A percentile compares a stretch with the other conserved stretches of the same genome.
Conservation (phyloP, 371 early-diverging fungal species). For the Mortierella polycephala region DNA sequence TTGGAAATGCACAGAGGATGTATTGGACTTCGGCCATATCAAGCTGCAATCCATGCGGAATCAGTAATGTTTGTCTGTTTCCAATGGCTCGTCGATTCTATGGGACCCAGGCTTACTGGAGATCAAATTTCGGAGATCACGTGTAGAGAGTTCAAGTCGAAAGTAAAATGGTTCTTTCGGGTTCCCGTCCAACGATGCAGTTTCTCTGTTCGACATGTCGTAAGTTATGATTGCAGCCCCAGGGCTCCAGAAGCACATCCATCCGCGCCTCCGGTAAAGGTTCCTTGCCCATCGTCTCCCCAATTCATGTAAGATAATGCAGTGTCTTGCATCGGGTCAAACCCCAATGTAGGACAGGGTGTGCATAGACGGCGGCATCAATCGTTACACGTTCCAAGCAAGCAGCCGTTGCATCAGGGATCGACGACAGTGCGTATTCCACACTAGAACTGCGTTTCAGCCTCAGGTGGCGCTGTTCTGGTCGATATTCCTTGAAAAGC, state of each 20-base stretch:
- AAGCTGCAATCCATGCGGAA: not conserved
- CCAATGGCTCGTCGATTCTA: constrained; percentile 1
- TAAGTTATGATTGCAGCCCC: constrained; percentile 25
- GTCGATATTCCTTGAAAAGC: constrained; percentile 24
- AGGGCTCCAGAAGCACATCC: constrained; percentile 24
- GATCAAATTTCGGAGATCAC: constrained; percentile 10
- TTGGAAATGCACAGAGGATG: constrained; percentile 19
- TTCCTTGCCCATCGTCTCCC: not conserved
- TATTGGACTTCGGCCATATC: not conserved
- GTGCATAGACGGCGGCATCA: constrained; percentile 6
- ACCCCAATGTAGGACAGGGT: constrained; percentile 12
- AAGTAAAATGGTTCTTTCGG: constrained; percentile 13
- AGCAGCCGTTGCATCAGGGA: constrained; percentile 8
- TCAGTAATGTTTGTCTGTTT: not conserved
- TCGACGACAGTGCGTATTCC: constrained; percentile 9
- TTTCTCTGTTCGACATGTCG: constrained; percentile 19
- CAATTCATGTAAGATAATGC: constrained; percentile 16
- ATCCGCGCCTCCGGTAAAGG: not conserved
- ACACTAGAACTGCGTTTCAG: constrained; percentile 3
- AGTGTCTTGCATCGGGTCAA: constrained; percentile 10
- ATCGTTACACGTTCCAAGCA: constrained; percentile 8
- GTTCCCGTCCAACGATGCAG: not conserved
- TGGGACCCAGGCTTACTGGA: not conserved
- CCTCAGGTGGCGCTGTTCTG: not conserved
- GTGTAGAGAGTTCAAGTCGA: constrained; percentile 7